Evolutionary conservation across 352 stramenopile species (phyloP).

Genomic region (Globisporangium perplexum): DNA sequence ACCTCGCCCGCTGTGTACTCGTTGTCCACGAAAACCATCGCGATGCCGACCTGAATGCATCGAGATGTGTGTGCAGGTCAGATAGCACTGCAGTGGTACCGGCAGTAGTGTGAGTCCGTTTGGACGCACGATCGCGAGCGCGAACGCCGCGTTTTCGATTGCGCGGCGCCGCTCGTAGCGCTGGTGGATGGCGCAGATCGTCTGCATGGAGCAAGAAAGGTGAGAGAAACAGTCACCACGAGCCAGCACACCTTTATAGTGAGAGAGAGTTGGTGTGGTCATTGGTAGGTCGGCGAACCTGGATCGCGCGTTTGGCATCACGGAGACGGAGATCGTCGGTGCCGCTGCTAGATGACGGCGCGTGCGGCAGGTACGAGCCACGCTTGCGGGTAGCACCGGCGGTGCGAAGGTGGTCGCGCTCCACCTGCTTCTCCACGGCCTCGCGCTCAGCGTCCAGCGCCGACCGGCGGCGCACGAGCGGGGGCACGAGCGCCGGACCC

Average conservation of each 20-base stretch:
- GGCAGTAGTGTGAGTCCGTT: too few species aligned
- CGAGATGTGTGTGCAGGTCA: neutral
- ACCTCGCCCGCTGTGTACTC: constrained; percentile 29
- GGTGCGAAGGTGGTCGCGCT: constrained; percentile 27
- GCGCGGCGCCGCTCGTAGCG: constrained; percentile 54
- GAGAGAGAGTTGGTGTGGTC: too few species aligned
- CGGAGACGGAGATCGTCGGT: constrained; percentile 23
- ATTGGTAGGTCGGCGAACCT: constrained; percentile 16
- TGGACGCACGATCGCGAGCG: constrained; percentile 42
- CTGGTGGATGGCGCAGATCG: constrained; percentile 56
- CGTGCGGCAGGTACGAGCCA: constrained; percentile 39
- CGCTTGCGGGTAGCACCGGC: constrained; percentile 14
- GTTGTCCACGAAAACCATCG: constrained; percentile 69
- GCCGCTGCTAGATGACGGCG: constrained; percentile 7
- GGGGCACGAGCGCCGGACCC: too few species aligned
- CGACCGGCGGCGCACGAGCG: constrained; percentile 23
- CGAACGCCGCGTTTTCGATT: constrained; percentile 54
- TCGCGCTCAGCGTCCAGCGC: constrained; percentile 42
- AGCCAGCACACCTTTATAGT: too few species aligned
- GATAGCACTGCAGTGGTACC: neutral
- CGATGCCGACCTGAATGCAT: constrained; percentile 28
- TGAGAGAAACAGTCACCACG: neutral
- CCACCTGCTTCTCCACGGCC: constrained; percentile 40
- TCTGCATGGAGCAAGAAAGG: constrained; percentile 14
- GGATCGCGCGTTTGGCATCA: constrained; percentile 47